Percentiles rank a stretch among this genome's conserved stretches.
phyloP scores from a whole-genome alignment of 2,329 filamentous ascomycete species.

The Fusarium haematococcum region DNA sequence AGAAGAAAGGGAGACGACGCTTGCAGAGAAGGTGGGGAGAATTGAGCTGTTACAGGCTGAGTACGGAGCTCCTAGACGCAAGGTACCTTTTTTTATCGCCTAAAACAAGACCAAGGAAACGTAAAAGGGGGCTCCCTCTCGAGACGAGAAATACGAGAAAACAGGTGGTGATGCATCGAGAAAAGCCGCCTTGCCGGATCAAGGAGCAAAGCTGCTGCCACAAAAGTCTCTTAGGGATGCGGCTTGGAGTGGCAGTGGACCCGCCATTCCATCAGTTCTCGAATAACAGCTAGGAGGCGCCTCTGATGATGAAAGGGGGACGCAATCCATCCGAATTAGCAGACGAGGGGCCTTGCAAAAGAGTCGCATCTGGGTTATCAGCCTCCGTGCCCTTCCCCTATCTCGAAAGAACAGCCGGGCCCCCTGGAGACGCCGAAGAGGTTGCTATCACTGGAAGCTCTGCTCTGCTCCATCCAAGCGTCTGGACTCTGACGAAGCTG shows the following conservation, averaged over 20 bases:
- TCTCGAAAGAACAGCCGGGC: not conserved
- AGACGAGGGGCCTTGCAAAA: constrained; percentile 13
- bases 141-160: constrained; percentile 27
- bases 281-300: constrained; percentile 22
- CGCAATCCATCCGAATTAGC: constrained; percentile 18
- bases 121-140: constrained; percentile 28
- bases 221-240: constrained; percentile 13
- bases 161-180: constrained; percentile 30
- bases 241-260: constrained; percentile 23
- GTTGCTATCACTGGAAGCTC: constrained; percentile 2
- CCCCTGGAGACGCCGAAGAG: constrained; percentile 7
- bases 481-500: constrained; percentile 21
- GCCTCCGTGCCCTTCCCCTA: not conserved
- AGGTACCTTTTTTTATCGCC: constrained; percentile 15
- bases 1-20: not conserved
- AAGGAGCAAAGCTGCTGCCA: constrained; percentile 13
- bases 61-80: constrained; percentile 17
- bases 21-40: constrained; percentile 7
- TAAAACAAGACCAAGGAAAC: constrained; percentile 27
- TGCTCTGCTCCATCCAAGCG: not conserved
- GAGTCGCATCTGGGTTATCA: constrained; percentile 13
- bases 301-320: constrained; percentile 17
- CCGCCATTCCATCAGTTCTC: constrained; percentile 36
- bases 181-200: constrained; percentile 29
- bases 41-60: constrained; percentile 17